Percentiles rank a stretch among this genome's conserved stretches.
Conservation (phyloP, 306 rosid species). For the Senna tora region DNA sequence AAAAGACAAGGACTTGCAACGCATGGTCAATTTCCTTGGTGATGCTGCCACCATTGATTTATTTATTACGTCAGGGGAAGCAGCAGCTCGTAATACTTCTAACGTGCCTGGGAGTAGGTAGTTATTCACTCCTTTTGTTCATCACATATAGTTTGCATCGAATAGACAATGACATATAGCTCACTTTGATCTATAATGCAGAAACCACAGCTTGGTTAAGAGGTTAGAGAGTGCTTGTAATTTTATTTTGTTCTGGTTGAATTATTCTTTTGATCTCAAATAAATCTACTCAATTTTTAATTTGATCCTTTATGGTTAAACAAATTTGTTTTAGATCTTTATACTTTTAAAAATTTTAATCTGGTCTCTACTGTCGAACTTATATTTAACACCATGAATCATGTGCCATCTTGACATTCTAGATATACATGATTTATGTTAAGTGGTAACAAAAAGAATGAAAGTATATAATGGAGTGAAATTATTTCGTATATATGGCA, state of each 20-base stretch:
- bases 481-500: no score
- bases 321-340: no score
- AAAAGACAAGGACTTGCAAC: slow-evolving; percentile 90
- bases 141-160: not conserved
- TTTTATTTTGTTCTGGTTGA: not conserved
- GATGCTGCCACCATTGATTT: slow-evolving; percentile 73
- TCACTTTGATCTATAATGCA: slow-evolving; percentile 21
- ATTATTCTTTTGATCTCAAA: no score
- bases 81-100: slow-evolving; percentile 59
- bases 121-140: slow-evolving; percentile 39
- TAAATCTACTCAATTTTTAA: no score
- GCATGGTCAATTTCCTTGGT: slow-evolving; percentile 83
- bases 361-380: no score
- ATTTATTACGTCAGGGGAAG: slow-evolving; percentile 70
- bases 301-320: no score
- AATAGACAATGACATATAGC: slow-evolving; percentile 7
- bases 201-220: slow-evolving; percentile 31
- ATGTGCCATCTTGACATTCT: no score
- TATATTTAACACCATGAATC: no score
- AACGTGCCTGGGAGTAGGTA: slow-evolving; percentile 91
- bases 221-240: slow-evolving; percentile 28
- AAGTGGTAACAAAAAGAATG: no score
- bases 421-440: no score
- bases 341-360: no score
- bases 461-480: no score